Percentiles rank a stretch among this genome's conserved stretches.
Conservation (phyloP, 495 filamentous ascomycete genomes). For the Neurospora sp. region DNA sequence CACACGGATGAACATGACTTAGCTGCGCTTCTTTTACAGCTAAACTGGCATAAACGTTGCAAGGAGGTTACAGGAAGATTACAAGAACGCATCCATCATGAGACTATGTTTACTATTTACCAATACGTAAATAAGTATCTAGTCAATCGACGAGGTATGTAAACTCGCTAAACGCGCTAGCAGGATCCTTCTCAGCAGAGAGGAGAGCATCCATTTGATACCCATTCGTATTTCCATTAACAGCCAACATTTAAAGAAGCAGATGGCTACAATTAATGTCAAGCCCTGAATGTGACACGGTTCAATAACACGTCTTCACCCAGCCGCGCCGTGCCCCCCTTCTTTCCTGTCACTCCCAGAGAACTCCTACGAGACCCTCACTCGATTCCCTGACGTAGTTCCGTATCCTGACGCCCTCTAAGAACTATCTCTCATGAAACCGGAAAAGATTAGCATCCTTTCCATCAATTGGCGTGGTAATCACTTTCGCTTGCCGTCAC, state of each 20-base stretch:
- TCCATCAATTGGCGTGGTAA: not conserved
- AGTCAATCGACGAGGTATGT: not conserved
- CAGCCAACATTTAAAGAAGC: not conserved
- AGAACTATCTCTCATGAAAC: not conserved
- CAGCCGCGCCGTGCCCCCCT: not conserved
- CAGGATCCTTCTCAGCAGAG: not conserved
- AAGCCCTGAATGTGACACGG: not conserved
- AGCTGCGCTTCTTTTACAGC: not conserved
- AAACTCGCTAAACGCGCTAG: not conserved
- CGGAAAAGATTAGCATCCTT: not conserved
- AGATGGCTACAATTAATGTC: not conserved
- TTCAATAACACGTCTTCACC: not conserved
- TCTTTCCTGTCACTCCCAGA: not conserved
- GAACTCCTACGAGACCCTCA: not conserved
- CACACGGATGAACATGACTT: not conserved
- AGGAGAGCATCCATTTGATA: not conserved
- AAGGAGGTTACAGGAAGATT: not conserved
- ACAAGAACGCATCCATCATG: not conserved
- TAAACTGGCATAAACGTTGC: not conserved
- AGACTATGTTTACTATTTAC: not conserved
- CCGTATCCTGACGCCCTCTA: not conserved
- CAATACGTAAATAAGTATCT: not conserved
- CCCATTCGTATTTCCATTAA: not conserved
- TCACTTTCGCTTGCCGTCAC: conserved; percentile 21
- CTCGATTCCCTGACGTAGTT: not conserved